phyloP scores from a whole-genome alignment of 2,329 filamentous ascomycete genomes.

The Tolypocladium album region DNA sequence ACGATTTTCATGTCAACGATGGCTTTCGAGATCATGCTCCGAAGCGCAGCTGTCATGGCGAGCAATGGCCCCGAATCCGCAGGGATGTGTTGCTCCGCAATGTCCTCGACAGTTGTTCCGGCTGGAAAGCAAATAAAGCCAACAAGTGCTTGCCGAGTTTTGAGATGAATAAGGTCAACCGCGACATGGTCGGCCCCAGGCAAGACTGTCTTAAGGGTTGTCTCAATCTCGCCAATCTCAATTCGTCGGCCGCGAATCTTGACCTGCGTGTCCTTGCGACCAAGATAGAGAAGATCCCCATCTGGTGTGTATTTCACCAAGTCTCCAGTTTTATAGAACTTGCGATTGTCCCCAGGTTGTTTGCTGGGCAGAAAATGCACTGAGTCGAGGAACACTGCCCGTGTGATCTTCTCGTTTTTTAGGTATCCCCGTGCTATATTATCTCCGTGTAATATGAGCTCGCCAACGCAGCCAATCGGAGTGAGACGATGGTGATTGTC shows the following conservation, averaged over 20 bases:
- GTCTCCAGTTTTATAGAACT: conserved; percentile 10
- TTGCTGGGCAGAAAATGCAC: neutral
- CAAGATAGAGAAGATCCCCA: conserved; percentile 7
- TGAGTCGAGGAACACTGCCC: conserved; percentile 3
- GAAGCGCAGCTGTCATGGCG: neutral
- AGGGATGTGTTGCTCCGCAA: neutral
- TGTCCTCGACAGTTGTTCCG: neutral
- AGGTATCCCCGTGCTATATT: conserved; percentile 4
- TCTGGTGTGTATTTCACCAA: conserved; percentile 5
- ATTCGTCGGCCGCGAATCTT: conserved; percentile 11
- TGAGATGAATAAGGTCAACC: neutral
- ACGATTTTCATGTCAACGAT: neutral
- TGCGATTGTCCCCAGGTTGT: neutral
- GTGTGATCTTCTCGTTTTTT: conserved; percentile 4
- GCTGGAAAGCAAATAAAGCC: neutral
- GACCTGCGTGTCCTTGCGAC: conserved; percentile 1
- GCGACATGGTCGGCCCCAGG: neutral
- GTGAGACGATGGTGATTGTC: neutral
- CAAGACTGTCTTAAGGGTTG: neutral
- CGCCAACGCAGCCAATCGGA: conserved; percentile 4
- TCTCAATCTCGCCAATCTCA: conserved; percentile 9
- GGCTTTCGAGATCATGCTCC: neutral
- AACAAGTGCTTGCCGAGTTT: neutral
- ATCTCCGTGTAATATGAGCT: conserved; percentile 5
- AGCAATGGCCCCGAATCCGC: neutral